phyloP scores from a whole-genome alignment of 1,284 basidiomycete genomes.

The Ceratobasidium sp. region DNA sequence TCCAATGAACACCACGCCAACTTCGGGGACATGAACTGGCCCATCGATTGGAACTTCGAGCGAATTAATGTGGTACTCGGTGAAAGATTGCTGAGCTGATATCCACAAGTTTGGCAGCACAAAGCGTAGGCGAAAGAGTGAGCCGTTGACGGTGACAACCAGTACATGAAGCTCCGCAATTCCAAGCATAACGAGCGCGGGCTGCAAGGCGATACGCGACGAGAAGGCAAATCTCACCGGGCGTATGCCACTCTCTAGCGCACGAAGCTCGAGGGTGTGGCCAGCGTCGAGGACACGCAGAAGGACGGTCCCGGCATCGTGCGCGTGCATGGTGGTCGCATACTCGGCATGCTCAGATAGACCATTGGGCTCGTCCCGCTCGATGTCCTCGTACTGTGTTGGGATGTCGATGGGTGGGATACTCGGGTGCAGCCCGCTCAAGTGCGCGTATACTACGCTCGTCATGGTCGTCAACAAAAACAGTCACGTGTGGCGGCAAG shows the following conservation, averaged over 20 bases:
- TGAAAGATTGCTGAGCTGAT: conserved; percentile 43
- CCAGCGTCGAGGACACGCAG: conserved; percentile 78
- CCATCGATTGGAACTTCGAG: conserved; percentile 56
- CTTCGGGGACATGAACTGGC: conserved; percentile 73
- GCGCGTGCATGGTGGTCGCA: conserved; percentile 35
- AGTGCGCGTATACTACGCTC: conserved; percentile 37
- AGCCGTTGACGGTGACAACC: conserved; percentile 70
- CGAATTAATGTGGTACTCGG: conserved; percentile 71
- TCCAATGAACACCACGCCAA: conserved; percentile 71
- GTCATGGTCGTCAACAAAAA: conserved; percentile 36
- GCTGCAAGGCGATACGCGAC: conserved; percentile 68
- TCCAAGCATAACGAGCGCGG: conserved; percentile 68
- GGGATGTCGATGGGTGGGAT: conserved; percentile 16
- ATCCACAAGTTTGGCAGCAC: conserved; percentile 54
- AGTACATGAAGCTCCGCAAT: conserved; percentile 72
- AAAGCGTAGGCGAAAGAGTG: conserved; percentile 78
- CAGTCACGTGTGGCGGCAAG: conserved; percentile 1
- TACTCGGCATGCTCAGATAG: conserved; percentile 36
- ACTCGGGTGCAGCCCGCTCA: conserved; percentile 20
- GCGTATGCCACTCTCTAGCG: conserved; percentile 66
- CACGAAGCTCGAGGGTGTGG: conserved; percentile 76
- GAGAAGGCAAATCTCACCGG: conserved; percentile 82
- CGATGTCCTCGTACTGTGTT: conserved; percentile 10
- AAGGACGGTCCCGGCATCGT: conserved; percentile 55
- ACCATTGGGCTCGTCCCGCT: conserved; percentile 10